A percentile compares a stretch with the other conserved stretches of the same genome.
These are phyloP conservation scores for Pelargonium fulgidum DNA, from an alignment of 441 rosid genomes.

Conservation along the genomic window DNA sequence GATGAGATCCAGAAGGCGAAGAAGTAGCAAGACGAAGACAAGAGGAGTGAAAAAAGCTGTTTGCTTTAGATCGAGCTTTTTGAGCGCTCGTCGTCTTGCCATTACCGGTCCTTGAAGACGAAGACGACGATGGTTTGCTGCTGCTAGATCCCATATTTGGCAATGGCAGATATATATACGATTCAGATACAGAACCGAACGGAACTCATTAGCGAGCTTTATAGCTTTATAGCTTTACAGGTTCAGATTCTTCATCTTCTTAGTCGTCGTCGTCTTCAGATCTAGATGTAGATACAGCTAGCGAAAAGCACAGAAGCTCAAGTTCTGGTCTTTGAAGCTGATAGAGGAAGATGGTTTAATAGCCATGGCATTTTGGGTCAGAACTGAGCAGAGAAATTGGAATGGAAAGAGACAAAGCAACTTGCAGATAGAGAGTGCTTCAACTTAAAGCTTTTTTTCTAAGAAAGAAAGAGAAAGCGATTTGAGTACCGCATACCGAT, in stretches of 20 bases:
- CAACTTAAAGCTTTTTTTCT: slow-evolving; percentile 12
- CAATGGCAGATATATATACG: slow-evolving; percentile 19
- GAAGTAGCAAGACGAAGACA: slow-evolving; percentile 39
- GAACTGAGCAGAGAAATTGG: slow-evolving; percentile 6
- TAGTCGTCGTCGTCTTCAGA: slow-evolving; percentile 22
- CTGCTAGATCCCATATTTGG: slow-evolving; percentile 73
- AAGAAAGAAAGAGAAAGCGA: slow-evolving; percentile 26
- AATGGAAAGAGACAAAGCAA: slow-evolving; percentile 42
- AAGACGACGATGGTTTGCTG: slow-evolving; percentile 46
- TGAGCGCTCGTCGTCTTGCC: slow-evolving; percentile 19
- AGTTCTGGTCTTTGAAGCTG: slow-evolving; percentile 2
- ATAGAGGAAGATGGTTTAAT: neutral
- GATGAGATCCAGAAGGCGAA: slow-evolving; percentile 53
- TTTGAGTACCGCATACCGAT: no score
- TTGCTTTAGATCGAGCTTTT: slow-evolving; percentile 48
- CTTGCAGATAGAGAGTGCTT: slow-evolving; percentile 17
- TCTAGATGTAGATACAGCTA: slow-evolving; percentile 12
- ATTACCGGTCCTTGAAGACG: slow-evolving; percentile 19
- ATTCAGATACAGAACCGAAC: slow-evolving; percentile 12
- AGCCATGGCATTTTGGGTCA: slow-evolving; percentile 10
- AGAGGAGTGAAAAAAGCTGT: slow-evolving; percentile 55
- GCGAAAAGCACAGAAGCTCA: neutral
- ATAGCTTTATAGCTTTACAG: slow-evolving; percentile 12
- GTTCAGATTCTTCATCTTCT: neutral
- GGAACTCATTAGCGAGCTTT: slow-evolving; percentile 1